Conservation (phyloP, 768 basidiomycete species). For the Macrolepiota albuminosa region DNA sequence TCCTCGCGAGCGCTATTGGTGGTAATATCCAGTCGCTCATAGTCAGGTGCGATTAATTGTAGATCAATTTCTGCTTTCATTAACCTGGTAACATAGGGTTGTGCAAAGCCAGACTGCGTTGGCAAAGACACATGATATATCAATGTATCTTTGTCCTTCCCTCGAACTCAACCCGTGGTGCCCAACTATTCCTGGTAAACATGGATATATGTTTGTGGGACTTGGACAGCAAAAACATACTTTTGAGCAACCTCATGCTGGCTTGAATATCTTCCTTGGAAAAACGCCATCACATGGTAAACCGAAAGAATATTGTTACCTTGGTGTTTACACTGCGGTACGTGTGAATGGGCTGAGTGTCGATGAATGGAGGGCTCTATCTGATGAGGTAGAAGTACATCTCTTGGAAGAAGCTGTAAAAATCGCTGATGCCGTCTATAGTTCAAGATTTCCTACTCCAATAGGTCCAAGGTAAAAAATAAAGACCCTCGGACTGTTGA, state of each 20-base stretch:
- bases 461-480: slow-evolving; percentile 35
- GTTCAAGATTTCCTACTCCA: slow-evolving; percentile 31
- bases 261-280: slow-evolving; percentile 42
- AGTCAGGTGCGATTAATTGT: slow-evolving; percentile 23
- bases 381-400: slow-evolving; percentile 28
- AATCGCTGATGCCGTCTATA: slow-evolving; percentile 11
- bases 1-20: slow-evolving; percentile 33
- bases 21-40: slow-evolving; percentile 34
- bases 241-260: slow-evolving; percentile 33
- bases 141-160: slow-evolving; percentile 45
- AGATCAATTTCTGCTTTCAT: not conserved
- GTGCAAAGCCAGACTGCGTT: slow-evolving; percentile 21
- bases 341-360: slow-evolving; percentile 36
- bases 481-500: slow-evolving; percentile 27
- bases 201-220: slow-evolving; percentile 55
- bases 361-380: slow-evolving; percentile 44
- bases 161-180: slow-evolving; percentile 52
- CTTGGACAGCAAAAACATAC: slow-evolving; percentile 40
- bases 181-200: slow-evolving; percentile 40
- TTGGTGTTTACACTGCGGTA: slow-evolving; percentile 40
- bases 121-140: slow-evolving; percentile 27
- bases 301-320: slow-evolving; percentile 35
- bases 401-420: not conserved
- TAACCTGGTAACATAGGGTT: slow-evolving; percentile 18
- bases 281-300: slow-evolving; percentile 22